Evolutionary conservation across 2,329 filamentous ascomycete genomes (phyloP).

Genomic region (Xylaria sp.): DNA sequence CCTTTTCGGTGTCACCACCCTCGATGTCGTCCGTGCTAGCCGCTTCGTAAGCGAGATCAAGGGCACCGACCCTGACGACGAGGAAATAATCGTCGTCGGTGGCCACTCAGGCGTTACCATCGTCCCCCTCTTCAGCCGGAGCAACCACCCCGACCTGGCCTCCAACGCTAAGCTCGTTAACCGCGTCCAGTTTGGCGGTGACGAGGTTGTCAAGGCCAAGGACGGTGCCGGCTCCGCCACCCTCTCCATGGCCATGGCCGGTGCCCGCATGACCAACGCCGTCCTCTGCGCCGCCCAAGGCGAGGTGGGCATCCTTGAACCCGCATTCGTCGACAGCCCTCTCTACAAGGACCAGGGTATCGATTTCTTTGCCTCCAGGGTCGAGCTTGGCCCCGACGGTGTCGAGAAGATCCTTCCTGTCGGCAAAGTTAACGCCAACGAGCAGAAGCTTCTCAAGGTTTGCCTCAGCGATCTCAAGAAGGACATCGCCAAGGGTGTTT

Average conservation of each 20-base stretch:
- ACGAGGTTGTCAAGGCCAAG: slow-evolving; percentile 99
- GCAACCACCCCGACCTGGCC: slow-evolving; percentile 80
- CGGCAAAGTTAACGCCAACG: slow-evolving; percentile 81
- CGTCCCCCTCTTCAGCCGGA: slow-evolving; percentile 95
- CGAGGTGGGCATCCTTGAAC: slow-evolving; percentile 94
- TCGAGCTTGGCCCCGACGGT: slow-evolving; percentile 95
- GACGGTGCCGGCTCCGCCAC: slow-evolving; percentile 96
- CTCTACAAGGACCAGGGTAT: slow-evolving; percentile 98
- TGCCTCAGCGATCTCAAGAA: slow-evolving; percentile 84
- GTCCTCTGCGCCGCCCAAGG: slow-evolving; percentile 91
- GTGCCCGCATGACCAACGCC: slow-evolving; percentile 82
- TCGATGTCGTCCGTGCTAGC: slow-evolving; percentile 96
- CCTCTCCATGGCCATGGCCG: slow-evolving; percentile 98
- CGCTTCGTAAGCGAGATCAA: slow-evolving; percentile 98
- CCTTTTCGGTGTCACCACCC: slow-evolving; percentile 98
- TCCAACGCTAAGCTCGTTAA: slow-evolving; percentile 82
- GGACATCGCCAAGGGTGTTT: slow-evolving; percentile 92
- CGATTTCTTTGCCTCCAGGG: slow-evolving; percentile 94
- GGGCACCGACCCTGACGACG: slow-evolving; percentile 84
- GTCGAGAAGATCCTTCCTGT: slow-evolving; percentile 91
- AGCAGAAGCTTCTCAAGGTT: slow-evolving; percentile 88
- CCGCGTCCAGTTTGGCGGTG: slow-evolving; percentile 98
- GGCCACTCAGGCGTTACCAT: slow-evolving; percentile 99
- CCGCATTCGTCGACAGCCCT: slow-evolving; percentile 94
- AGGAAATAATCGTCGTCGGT: slow-evolving; percentile 95